Evolutionary conservation across 1,139 yeast genomes (phyloP), one percentile per base, ranked within the genome.

Genomic region (Scheffersomyces titani): DNA sequence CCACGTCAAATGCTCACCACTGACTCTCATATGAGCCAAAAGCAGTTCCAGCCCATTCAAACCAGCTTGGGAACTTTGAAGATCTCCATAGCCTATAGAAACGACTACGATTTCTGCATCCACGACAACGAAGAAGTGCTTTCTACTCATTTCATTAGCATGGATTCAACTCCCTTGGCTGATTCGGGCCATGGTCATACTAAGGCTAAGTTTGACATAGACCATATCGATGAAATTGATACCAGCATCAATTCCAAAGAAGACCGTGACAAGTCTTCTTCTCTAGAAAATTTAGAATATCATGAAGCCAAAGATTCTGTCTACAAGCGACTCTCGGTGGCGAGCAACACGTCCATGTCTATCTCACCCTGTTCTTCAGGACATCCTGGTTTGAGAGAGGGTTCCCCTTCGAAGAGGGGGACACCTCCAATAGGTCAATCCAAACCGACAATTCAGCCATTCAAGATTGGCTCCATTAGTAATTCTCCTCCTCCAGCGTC

Each of bases 11-110:
- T 66, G 73, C 68, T 63, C 60, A 70, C 63, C 66, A 73, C 77
- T 0, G 84, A 80, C 19, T 70, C 84, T 11, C 92, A 88, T 65
- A 71, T 88, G 59, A 80, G 80, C 22, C 89, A 86, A 54, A 84
- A 84, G 66, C 80, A 80, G 57, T 84, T 94, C 57, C 81, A 83
- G 11, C 90, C 96, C 0, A 84, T 94, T 2, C 80, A 82, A 56
- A 91, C 97, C 0, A 86, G 90, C 16, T 76, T 85, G 51, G 99
- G 99, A 0, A 76, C 88, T 1, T 72, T 94, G 53, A 81, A 86
- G 60, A 81, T 91, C 9, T 85, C 96, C 0, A 93, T 91, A 1
- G 89, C 96, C 5, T 93, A 89, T 67, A 81, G 99, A 58, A 80
- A 78, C 48, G 90, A 91, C 66, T 81, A 86, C 59, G 82, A 85